Evolutionary conservation across 306 rosid species (phyloP).

Genomic region (Luffa aegyptiaca): DNA sequence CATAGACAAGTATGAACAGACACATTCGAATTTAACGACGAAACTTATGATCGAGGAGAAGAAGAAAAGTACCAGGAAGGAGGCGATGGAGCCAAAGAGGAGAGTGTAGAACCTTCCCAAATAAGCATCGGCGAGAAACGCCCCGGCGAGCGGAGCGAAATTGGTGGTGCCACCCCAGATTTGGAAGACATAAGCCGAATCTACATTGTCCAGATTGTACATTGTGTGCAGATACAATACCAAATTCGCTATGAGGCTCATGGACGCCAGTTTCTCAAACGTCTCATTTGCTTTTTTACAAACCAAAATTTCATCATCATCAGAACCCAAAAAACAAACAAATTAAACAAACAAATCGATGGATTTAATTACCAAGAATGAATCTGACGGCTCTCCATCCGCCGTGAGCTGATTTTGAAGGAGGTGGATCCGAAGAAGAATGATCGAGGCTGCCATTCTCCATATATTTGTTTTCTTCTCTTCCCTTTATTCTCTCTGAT

Average conservation of each 20-base stretch:
- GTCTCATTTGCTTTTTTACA: constrained; percentile 43
- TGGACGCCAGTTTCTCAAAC: constrained; percentile 62
- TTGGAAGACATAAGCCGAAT: constrained; percentile 36
- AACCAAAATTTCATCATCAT: background rate
- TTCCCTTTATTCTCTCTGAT: too few species aligned
- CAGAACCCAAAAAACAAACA: background rate
- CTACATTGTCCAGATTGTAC: constrained; percentile 38
- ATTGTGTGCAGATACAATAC: constrained; percentile 40
- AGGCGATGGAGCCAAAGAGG: constrained; percentile 31
- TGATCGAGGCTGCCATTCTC: background rate
- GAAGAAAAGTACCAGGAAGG: constrained; percentile 29
- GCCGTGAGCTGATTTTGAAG: background rate
- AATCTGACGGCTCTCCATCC: constrained; percentile 13
- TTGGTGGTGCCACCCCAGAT: constrained; percentile 52
- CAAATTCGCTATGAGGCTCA: constrained; percentile 49
- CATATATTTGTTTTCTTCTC: background rate
- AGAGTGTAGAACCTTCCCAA: constrained; percentile 39
- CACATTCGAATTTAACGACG: too few species aligned
- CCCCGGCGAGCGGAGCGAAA: constrained; percentile 42
- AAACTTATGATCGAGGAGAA: background rate
- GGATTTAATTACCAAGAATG: background rate
- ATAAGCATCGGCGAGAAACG: constrained; percentile 41
- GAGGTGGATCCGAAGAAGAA: background rate
- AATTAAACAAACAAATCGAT: background rate
- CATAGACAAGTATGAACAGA: too few species aligned